These are phyloP conservation scores for Pilasporangium apinafurcum DNA, from an alignment of 352 stramenopile species.

Conservation along the genomic window DNA sequence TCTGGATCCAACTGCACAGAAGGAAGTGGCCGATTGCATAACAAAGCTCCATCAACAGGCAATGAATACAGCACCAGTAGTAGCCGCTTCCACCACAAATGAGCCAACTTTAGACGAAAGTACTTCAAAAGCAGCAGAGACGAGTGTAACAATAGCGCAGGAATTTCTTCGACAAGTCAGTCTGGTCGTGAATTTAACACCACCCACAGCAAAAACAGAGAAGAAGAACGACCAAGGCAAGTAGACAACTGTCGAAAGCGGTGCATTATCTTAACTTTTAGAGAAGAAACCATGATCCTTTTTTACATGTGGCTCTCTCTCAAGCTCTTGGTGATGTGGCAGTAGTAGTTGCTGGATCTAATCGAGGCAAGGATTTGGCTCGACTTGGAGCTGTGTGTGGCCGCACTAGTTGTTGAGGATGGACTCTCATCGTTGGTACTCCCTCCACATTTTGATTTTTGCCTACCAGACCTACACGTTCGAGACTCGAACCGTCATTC, in stretches of 20 bases:
- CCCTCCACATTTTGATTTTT: slow-evolving; percentile 20
- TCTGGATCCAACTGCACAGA: background rate
- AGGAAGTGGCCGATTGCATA: background rate
- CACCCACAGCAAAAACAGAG: background rate
- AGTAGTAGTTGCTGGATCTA: slow-evolving; percentile 9
- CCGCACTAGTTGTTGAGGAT: slow-evolving; percentile 11
- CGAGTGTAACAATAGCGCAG: background rate
- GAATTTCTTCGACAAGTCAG: background rate
- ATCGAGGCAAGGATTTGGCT: slow-evolving; percentile 37
- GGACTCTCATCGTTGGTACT: too few relatives aligned
- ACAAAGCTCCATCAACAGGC: slow-evolving; percentile 1
- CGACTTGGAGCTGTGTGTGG: slow-evolving; percentile 47
- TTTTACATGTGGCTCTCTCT: background rate
- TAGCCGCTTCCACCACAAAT: background rate
- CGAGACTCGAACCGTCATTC: slow-evolving; percentile 23
- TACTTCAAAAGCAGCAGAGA: background rate
- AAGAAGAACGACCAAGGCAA: too few relatives aligned
- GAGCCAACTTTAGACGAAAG: too few relatives aligned
- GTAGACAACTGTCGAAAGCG: too few relatives aligned
- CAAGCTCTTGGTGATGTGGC: background rate
- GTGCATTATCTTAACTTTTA: too few relatives aligned
- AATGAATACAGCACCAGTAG: too few relatives aligned
- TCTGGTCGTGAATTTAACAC: slow-evolving; percentile 5
- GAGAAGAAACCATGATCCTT: too few relatives aligned
- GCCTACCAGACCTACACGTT: slow-evolving; percentile 34